Conservation (phyloP, 306 rosid species). For the Lupinus albus region DNA sequence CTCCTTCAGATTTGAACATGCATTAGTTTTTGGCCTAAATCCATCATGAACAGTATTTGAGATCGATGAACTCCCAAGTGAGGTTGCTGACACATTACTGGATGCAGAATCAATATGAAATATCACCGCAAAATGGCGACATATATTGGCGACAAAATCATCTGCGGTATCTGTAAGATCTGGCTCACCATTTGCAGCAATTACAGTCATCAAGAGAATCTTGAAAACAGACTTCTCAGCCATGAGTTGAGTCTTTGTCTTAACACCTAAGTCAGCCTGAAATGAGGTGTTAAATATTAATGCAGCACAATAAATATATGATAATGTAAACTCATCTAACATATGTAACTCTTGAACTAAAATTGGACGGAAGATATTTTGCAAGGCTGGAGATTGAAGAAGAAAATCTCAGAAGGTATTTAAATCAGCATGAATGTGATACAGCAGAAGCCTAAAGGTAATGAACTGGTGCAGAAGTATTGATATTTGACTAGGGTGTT, state of each 20-base stretch:
- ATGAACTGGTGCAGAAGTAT: slow-evolving; percentile 8
- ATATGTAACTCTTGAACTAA: slow-evolving; percentile 6
- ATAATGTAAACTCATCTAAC: slow-evolving; percentile 17
- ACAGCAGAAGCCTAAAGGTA: slow-evolving; percentile 8
- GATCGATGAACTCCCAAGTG: slow-evolving; percentile 65
- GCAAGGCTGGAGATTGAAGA: no score
- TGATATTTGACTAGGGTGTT: slow-evolving; percentile 31
- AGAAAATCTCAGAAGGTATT: no score
- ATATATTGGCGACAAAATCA: slow-evolving; percentile 84
- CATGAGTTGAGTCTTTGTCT: slow-evolving; percentile 98
- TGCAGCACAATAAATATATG: slow-evolving; percentile 33
- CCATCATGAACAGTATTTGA: slow-evolving; percentile 60
- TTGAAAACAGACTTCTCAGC: slow-evolving; percentile 98
- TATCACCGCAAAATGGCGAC: slow-evolving; percentile 96
- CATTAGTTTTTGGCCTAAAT: slow-evolving; percentile 63
- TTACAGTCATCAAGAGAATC: slow-evolving; percentile 81
- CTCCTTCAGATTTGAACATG: slow-evolving; percentile 86
- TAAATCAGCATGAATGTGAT: slow-evolving; percentile 24
- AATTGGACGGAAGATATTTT: background rate
- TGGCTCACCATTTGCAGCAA: slow-evolving; percentile 88
- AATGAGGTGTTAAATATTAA: slow-evolving; percentile 39
- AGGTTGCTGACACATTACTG: slow-evolving; percentile 51
- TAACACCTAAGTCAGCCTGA: slow-evolving; percentile 98
- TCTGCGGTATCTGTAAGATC: slow-evolving; percentile 82
- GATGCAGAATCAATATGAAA: slow-evolving; percentile 77